phyloP scores from a whole-genome alignment of 2,329 filamentous ascomycete genomes.

The Bisporella sp. region DNA sequence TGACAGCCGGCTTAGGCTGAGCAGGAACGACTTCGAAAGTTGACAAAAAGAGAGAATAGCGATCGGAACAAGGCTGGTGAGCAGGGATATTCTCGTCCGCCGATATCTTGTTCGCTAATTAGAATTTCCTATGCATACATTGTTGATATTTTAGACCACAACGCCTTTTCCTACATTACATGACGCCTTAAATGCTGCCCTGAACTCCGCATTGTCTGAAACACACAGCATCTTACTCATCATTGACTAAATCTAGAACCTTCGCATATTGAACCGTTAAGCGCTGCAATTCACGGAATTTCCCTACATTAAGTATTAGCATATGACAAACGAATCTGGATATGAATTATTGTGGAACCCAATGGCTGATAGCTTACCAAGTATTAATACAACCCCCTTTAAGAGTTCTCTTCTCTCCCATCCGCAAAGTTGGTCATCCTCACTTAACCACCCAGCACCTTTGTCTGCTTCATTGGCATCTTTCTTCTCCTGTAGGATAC shows the following conservation, averaged over 20 bases:
- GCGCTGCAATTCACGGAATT: conserved; percentile 90
- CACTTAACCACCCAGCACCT: conserved; percentile 55
- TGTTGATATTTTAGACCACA: neutral
- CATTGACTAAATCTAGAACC: conserved; percentile 54
- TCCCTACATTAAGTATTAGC: conserved; percentile 48
- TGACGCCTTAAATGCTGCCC: conserved; percentile 13
- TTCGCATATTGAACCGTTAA: conserved; percentile 93
- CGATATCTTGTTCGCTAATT: too few species aligned
- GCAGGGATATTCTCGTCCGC: too few species aligned
- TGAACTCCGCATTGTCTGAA: conserved; percentile 17
- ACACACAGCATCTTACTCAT: conserved; percentile 20
- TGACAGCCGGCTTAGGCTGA: too few species aligned
- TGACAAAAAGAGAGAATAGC: too few species aligned
- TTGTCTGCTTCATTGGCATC: conserved; percentile 31
- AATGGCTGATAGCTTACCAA: conserved; percentile 54
- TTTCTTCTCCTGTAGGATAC: conserved; percentile 53
- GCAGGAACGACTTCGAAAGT: too few species aligned
- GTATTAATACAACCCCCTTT: conserved; percentile 84
- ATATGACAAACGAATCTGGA: too few species aligned
- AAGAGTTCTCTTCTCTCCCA: conserved; percentile 85
- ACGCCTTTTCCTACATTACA: neutral
- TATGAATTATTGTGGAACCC: neutral
- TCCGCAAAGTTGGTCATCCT: conserved; percentile 71
- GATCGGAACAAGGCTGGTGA: too few species aligned
- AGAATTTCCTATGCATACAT: neutral